phyloP scores from a whole-genome alignment of 2,329 filamentous ascomycete genomes.

The Juglanconis juglandina region DNA sequence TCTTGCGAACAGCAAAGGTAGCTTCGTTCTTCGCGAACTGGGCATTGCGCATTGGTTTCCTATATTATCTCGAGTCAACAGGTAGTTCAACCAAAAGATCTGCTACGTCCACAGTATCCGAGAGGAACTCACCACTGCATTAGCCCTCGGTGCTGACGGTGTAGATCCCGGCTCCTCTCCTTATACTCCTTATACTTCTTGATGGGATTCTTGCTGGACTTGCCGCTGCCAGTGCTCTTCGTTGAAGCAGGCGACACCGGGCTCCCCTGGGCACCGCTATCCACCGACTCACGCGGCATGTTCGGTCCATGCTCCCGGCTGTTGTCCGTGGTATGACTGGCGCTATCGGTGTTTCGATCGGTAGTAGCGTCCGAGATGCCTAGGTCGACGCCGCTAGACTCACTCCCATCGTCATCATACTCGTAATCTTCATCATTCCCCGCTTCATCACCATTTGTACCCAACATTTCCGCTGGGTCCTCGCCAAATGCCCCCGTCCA shows the following conservation, averaged over 20 bases:
- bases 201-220: constrained; percentile 49
- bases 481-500: constrained; percentile 85
- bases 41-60: constrained; percentile 75
- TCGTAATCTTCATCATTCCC: constrained; percentile 37
- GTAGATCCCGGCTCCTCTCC: constrained; percentile 67
- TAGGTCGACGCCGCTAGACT: constrained; percentile 46
- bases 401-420: constrained; percentile 32
- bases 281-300: constrained; percentile 20
- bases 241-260: constrained; percentile 8
- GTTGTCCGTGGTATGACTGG: background rate
- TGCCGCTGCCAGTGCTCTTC: constrained; percentile 26
- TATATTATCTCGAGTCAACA: constrained; percentile 13
- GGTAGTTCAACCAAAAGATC: background rate
- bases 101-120: background rate
- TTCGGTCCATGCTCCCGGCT: constrained; percentile 9
- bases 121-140: constrained; percentile 72
- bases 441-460: constrained; percentile 24
- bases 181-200: constrained; percentile 61
- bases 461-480: constrained; percentile 58
- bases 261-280: constrained; percentile 23
- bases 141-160: constrained; percentile 80
- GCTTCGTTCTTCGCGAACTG: constrained; percentile 87
- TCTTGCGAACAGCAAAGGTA: constrained; percentile 70
- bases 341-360: constrained; percentile 16
- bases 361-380: constrained; percentile 56